phyloP scores from a whole-genome alignment of 495 filamentous ascomycete genomes.

The Trichoderma gamsii region DNA sequence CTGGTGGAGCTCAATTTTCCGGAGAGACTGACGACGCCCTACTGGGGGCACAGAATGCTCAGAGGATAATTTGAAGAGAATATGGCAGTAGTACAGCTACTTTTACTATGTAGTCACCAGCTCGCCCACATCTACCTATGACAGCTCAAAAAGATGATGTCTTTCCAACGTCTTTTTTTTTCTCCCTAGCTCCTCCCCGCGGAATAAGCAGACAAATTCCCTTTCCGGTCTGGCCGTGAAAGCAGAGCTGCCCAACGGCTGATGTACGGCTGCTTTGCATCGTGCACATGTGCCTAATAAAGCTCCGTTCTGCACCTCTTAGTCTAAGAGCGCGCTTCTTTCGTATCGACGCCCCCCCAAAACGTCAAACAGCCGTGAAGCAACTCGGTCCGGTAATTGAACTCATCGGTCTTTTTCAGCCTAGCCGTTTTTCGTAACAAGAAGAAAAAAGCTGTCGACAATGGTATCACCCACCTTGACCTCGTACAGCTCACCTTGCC shows the following conservation, averaged over 20 bases:
- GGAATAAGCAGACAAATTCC: neutral
- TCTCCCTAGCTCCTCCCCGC: neutral
- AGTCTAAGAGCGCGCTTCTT: neutral
- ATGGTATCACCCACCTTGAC: too few species aligned
- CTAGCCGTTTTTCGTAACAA: too few species aligned
- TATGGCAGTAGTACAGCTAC: neutral
- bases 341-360: neutral
- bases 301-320: neutral
- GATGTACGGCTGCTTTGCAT: slow-evolving; percentile 6
- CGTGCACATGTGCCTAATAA: neutral
- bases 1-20: slow-evolving; percentile 12
- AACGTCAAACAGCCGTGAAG: too few species aligned
- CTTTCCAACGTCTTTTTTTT: neutral
- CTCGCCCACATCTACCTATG: neutral
- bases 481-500: neutral
- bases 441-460: too few species aligned
- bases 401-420: too few species aligned
- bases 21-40: neutral
- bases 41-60: too few species aligned
- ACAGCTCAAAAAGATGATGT: neutral
- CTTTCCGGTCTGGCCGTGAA: neutral
- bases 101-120: neutral
- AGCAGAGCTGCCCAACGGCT: slow-evolving; percentile 7
- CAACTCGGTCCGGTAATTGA: too few species aligned
- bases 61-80: neutral